phyloP scores from a whole-genome alignment of 352 stramenopile species.

The Phytopythium montanum region DNA sequence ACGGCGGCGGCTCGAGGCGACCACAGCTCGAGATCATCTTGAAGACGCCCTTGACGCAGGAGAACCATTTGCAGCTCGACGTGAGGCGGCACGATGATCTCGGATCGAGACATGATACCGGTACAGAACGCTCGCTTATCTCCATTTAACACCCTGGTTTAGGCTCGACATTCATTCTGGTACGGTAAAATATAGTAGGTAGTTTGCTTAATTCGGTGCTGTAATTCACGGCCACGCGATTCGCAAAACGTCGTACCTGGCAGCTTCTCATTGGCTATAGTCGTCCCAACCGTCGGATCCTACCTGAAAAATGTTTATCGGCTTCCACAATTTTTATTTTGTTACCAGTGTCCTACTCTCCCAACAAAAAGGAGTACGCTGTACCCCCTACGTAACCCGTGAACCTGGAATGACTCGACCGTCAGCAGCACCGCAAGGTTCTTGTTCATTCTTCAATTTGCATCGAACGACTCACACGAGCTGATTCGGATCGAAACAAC shows the following conservation, averaged over 20 bases:
- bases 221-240: background rate
- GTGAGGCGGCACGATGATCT: too few relatives aligned
- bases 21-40: too few relatives aligned
- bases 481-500: background rate
- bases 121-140: too few relatives aligned
- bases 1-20: too few relatives aligned
- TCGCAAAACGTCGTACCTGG: background rate
- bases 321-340: background rate
- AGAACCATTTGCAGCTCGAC: too few relatives aligned
- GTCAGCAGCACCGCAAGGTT: background rate
- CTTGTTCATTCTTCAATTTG: slow-evolving; percentile 3
- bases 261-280: background rate
- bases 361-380: background rate
- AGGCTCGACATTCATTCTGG: too few relatives aligned
- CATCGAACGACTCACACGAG: background rate
- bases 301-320: background rate
- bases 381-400: background rate
- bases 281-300: background rate
- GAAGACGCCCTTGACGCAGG: too few relatives aligned
- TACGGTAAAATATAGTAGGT: too few relatives aligned
- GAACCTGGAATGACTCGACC: background rate
- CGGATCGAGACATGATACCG: too few relatives aligned
- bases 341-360: too few relatives aligned
- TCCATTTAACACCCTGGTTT: background rate
- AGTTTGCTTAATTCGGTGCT: background rate